These are phyloP conservation scores for Gymnopus androsaceus DNA, from an alignment of 1,284 basidiomycete species.

Conservation along the genomic window DNA sequence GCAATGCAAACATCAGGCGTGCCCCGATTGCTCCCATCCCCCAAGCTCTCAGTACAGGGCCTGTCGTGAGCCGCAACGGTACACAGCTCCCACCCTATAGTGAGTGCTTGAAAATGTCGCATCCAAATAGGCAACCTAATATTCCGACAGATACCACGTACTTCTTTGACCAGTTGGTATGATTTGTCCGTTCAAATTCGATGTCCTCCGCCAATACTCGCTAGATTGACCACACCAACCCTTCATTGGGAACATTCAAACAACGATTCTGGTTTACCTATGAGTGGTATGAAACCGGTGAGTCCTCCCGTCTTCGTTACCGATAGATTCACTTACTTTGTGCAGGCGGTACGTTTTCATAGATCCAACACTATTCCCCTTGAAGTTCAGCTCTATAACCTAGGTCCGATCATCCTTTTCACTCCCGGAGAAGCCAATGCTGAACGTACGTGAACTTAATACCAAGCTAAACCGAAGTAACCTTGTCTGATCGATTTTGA, in stretches of 20 bases:
- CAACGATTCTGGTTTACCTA: constrained; percentile 72
- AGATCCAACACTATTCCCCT: background rate
- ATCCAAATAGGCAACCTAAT: background rate
- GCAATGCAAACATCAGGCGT: constrained; percentile 41
- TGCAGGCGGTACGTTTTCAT: constrained; percentile 46
- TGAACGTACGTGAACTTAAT: constrained; percentile 25
- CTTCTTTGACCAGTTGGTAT: constrained; percentile 44
- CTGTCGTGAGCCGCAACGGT: constrained; percentile 47
- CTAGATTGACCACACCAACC: constrained; percentile 66
- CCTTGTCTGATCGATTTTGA: background rate
- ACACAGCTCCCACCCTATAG: constrained; percentile 44
- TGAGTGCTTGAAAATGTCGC: background rate
- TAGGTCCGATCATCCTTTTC: constrained; percentile 14
- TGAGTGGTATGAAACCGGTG: constrained; percentile 62
- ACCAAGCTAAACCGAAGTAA: background rate
- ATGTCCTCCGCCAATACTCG: background rate
- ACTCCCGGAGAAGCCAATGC: constrained; percentile 49
- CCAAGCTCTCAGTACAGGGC: constrained; percentile 24
- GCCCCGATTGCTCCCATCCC: constrained; percentile 39
- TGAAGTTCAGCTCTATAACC: background rate
- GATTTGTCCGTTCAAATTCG: background rate
- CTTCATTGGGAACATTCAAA: constrained; percentile 73
- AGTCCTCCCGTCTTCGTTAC: background rate
- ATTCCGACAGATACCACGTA: constrained; percentile 45
- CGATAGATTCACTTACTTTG: constrained; percentile 2